These are phyloP conservation scores for Penicillium samsonianum DNA, from an alignment of 495 filamentous ascomycete genomes.

Conservation along the genomic window DNA sequence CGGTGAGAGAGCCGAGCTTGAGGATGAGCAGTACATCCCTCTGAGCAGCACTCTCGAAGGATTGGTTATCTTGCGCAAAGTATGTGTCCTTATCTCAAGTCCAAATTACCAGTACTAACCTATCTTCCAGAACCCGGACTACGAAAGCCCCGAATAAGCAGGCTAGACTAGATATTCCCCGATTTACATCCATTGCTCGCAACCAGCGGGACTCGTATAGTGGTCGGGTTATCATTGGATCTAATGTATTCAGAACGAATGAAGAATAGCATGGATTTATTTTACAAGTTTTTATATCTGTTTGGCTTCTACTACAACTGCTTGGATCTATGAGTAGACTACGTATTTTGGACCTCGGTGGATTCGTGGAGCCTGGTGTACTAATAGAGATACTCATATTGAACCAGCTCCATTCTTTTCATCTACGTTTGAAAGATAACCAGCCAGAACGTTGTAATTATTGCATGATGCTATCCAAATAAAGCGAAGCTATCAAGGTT, in stretches of 20 bases:
- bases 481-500: constrained; percentile 15
- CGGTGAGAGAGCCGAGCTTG: constrained; percentile 93
- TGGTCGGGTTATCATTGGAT: constrained; percentile 34
- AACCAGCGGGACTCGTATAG: constrained; percentile 20
- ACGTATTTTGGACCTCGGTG: neutral
- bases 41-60: constrained; percentile 90
- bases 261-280: constrained; percentile 38
- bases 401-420: neutral
- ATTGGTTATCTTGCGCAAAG: constrained; percentile 94
- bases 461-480: neutral
- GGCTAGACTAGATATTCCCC: constrained; percentile 25
- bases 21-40: constrained; percentile 95
- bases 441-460: neutral
- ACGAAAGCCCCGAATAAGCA: constrained; percentile 47
- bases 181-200: constrained; percentile 21
- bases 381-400: neutral
- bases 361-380: neutral
- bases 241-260: constrained; percentile 46
- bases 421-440: neutral
- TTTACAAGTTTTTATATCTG: constrained; percentile 8
- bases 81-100: constrained; percentile 41
- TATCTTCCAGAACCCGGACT: constrained; percentile 53
- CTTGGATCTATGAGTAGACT: constrained; percentile 1
- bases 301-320: neutral
- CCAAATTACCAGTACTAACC: constrained; percentile 27